A percentile compares a stretch with the other conserved stretches of the same genome.
Conservation (phyloP, 2,329 filamentous ascomycete genomes). For the Diplodia mutila region DNA sequence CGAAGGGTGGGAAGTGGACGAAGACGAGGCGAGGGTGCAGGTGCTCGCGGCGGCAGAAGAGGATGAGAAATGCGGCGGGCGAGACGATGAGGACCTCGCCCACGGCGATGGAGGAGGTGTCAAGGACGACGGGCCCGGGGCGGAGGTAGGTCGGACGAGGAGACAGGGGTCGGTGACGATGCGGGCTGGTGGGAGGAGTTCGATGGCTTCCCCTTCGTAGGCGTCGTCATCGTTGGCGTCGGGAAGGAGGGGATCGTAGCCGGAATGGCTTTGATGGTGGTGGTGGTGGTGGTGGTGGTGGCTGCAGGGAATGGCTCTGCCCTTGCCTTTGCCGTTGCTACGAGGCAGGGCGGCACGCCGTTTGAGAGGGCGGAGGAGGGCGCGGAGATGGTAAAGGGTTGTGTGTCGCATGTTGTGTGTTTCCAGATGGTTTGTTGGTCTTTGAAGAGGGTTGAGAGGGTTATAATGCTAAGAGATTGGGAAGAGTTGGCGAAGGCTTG, state of each 20-base stretch:
- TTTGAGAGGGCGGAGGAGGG: slow-evolving; percentile 2
- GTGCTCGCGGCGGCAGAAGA: background rate
- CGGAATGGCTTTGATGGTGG: background rate
- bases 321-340: background rate
- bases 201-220: background rate
- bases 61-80: background rate
- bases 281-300: background rate
- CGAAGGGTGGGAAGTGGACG: background rate
- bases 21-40: background rate
- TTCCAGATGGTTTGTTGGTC: background rate
- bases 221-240: background rate
- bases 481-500: background rate
- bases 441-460: background rate
- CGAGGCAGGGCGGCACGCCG: background rate
- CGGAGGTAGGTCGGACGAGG: background rate
- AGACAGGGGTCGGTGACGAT: background rate
- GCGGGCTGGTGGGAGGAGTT: slow-evolving; percentile 11
- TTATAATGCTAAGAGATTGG: too few relatives aligned
- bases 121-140: background rate
- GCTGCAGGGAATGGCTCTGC: background rate
- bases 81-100: too few relatives aligned
- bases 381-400: slow-evolving; percentile 13
- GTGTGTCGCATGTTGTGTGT: background rate
- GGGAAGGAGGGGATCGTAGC: background rate
- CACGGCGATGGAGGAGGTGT: background rate